Base-by-base conservation (phyloP, 768 basidiomycete genomes). In the Daedaleopsis sinensis region DNA sequence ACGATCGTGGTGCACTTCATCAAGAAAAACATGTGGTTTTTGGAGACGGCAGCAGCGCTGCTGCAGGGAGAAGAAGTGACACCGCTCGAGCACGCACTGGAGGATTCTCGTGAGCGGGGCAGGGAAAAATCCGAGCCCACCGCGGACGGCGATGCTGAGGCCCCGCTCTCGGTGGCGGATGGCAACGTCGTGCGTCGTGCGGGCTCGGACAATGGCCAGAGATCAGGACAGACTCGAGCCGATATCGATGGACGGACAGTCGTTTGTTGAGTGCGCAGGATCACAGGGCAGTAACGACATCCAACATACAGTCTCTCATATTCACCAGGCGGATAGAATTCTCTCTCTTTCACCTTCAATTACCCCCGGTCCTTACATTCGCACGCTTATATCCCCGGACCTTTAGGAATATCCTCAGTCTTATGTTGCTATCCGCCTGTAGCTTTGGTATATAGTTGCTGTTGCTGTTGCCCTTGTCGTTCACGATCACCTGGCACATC, bases 1-100 rank as follows among this genome's bases (percentile, higher is more conserved):
- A 99, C 96, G 2, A 83, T 96, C 49, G 91, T 94, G 21, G 94
- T 99, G 54, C 96, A 99, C 77, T 98, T 93, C 72, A 90, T 99
- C 81, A 99, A 98, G 86, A 90, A 93, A 73, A 87, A 93, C 65
- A 90, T 92, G 77, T 99, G 96, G 96, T 98, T 91, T 76, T 74
- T 95, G 66, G 96, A 99, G 77, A 93, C 96, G 6, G 93, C 94
- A 12, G 76, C 94, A 12, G 94, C 94, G 18, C 78, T 99, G 24
- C 79, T 98, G 32, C 93, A 91, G 55, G 84, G 87, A n/a, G 84
- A 88, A 35, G 89, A 93, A 61, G 76, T 83, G 59, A 87, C 86
- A 11, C 86, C 89, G 66, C 57, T 66, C 37, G 76, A 77, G 68
- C 58, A 58, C 15, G 60, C 60, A 6, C 47, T 61, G 24, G 59